Base-by-base conservation (phyloP, 2,329 filamentous ascomycete genomes). In the Scedosporium apiospermum region DNA sequence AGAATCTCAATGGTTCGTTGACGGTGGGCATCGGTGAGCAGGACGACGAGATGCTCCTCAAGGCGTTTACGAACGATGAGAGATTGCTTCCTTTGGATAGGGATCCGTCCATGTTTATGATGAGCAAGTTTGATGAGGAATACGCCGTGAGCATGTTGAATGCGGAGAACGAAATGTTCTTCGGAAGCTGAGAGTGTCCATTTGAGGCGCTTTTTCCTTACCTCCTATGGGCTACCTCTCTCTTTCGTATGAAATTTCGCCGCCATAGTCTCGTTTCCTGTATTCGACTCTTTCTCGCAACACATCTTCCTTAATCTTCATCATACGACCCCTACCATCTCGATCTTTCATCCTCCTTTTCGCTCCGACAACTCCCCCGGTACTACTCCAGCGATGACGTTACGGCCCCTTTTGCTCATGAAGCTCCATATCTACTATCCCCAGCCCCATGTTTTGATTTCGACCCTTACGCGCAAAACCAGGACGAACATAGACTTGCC, bases 51-150 rank as follows among this genome's bases (percentile, higher is more conserved):
- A 72, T 81, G 68, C 71, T 79, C 38, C 69, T 79, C 62, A 75
- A 77, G 66, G 69, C 70, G 16, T 82, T 80, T 64, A 75, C 75
- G 21, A 71, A 75, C 62, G 76, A 78, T 49, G 76, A 77, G 21
- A 71, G 74, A 30, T 71, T 80, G 42, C 73, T 77, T 14, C 75
- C 73, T 63, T 71, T 80, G 7, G 77, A 80, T 63, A 74, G 75
- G 46, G 79, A 82, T 44, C 69, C 78, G 34, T 76, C 72, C 69
- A 76, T 81, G 75, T 71, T 81, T 60, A 76, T 81, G 73, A 76
- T 81, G 68, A 75, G 72, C 71, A 82, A 82, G 71, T 82, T 82
- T 67, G 81, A 82, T 61, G 82, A 84, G 53, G 79, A 80, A 53
- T 82, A 79, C 62, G 78, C 81, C 4, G 77, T 80, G 38, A 75